These are phyloP conservation scores for Thelephora terrestris DNA, from an alignment of 1,284 basidiomycete genomes.

Conservation along the genomic window DNA sequence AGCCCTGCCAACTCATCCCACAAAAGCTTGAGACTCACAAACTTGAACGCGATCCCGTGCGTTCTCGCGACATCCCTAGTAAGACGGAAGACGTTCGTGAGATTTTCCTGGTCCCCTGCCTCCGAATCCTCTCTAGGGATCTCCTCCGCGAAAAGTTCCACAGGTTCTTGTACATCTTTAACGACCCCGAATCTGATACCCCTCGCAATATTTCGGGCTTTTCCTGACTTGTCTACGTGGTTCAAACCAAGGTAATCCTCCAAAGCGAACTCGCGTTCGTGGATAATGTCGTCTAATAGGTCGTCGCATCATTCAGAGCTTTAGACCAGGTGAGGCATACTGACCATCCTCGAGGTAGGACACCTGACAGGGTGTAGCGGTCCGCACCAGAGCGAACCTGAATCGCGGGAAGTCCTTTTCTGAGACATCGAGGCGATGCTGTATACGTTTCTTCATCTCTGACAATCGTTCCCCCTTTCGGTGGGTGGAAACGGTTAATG, in stretches of 20 bases:
- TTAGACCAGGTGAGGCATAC: constrained; percentile 18
- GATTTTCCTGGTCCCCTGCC: too few relatives aligned
- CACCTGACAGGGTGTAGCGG: constrained; percentile 93
- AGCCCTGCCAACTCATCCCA: too few relatives aligned
- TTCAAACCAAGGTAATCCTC: constrained; percentile 95
- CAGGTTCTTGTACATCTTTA: too few relatives aligned
- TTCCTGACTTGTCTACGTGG: constrained; percentile 89
- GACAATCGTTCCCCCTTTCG: constrained; percentile 80
- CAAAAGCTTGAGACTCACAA: too few relatives aligned
- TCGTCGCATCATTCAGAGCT: too few relatives aligned
- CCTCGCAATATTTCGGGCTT: too few relatives aligned
- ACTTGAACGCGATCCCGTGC: too few relatives aligned
- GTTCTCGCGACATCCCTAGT: too few relatives aligned
- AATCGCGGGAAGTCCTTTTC: constrained; percentile 96
- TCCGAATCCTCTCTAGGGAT: too few relatives aligned
- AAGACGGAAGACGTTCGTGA: too few relatives aligned
- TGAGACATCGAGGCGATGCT: constrained; percentile 79
- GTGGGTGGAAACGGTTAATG: not conserved
- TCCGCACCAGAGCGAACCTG: constrained; percentile 88
- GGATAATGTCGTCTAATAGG: constrained; percentile 77
- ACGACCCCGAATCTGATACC: constrained; percentile 63
- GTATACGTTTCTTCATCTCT: constrained; percentile 92
- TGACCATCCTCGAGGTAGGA: constrained; percentile 91
- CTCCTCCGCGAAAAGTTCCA: constrained; percentile 81
- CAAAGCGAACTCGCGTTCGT: constrained; percentile 92